These are phyloP conservation scores for Spirogloea muscicola DNA, from an alignment of 139 green algal genomes.

Conservation along the genomic window DNA sequence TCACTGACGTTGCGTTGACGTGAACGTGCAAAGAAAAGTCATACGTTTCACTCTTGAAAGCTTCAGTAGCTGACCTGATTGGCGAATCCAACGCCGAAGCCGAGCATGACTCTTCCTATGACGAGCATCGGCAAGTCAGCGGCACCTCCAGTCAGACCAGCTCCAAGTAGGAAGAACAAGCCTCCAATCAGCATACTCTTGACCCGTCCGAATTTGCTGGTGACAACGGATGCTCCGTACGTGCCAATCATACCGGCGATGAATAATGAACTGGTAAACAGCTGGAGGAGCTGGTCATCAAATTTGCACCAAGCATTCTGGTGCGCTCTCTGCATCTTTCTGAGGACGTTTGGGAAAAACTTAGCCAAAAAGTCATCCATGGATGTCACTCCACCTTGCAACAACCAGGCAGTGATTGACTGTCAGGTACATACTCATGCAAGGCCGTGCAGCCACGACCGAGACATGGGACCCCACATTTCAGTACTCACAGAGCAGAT, in stretches of 20 bases:
- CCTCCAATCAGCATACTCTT: constrained; percentile 55
- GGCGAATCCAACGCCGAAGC: constrained; percentile 70
- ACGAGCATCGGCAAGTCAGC: constrained; percentile 65
- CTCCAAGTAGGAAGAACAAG: constrained; percentile 58
- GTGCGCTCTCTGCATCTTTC: background rate
- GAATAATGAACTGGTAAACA: constrained; percentile 73
- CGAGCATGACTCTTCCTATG: constrained; percentile 65
- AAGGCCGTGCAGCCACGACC: no score
- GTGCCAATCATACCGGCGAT: constrained; percentile 53
- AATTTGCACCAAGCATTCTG: constrained; percentile 56
- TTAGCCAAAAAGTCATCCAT: constrained; percentile 54
- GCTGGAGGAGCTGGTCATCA: constrained; percentile 62
- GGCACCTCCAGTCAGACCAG: constrained; percentile 54
- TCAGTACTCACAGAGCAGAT: no score
- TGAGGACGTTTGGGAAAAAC: constrained; percentile 61
- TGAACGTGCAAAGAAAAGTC: no score
- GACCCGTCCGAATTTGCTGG: constrained; percentile 48
- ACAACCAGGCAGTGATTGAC: background rate
- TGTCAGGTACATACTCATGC: background rate
- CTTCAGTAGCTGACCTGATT: no score
- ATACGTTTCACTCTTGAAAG: no score
- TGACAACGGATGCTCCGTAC: constrained; percentile 40
- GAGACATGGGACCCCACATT: no score
- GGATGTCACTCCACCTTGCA: constrained; percentile 44
- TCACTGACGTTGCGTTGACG: no score